phyloP scores from a whole-genome alignment of 139 green algal species.

The Volvox reticuliferus region DNA sequence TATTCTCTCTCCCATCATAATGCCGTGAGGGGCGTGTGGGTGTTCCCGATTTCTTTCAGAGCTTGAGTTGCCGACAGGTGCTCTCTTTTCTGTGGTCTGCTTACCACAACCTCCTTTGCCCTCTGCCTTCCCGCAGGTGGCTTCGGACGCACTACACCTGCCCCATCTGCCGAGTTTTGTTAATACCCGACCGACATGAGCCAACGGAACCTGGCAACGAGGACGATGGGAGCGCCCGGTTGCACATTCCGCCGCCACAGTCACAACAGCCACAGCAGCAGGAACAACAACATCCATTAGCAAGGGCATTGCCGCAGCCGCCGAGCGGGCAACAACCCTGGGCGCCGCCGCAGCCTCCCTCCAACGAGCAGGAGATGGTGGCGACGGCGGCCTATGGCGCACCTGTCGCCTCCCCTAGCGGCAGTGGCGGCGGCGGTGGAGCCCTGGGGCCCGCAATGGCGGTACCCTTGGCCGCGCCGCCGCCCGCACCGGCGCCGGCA shows the following conservation, averaged over 20 bases:
- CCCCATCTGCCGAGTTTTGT: slow-evolving; percentile 77
- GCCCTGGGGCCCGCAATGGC: neutral
- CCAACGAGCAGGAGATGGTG: too few relatives aligned
- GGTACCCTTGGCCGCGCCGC: neutral
- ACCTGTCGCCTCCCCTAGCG: neutral
- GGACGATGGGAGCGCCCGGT: neutral
- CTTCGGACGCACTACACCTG: slow-evolving; percentile 75
- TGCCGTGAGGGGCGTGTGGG: too few relatives aligned
- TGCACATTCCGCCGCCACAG: neutral
- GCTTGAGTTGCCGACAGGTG: too few relatives aligned
- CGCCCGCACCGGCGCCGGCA: neutral
- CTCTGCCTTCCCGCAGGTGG: too few relatives aligned
- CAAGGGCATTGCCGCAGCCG: neutral
- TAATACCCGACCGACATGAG: slow-evolving; percentile 44
- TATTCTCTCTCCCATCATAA: too few relatives aligned
- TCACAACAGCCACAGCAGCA: neutral
- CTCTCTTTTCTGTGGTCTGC: too few relatives aligned
- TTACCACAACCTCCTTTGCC: too few relatives aligned
- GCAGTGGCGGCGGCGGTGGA: neutral
- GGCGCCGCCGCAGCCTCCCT: neutral
- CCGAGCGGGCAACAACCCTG: neutral
- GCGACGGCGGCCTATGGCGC: too few relatives aligned
- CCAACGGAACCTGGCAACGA: neutral
- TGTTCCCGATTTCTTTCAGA: too few relatives aligned
- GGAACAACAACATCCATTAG: neutral